Conservation (phyloP, 495 filamentous ascomycete species). For the Podospora pseudocomata region DNA sequence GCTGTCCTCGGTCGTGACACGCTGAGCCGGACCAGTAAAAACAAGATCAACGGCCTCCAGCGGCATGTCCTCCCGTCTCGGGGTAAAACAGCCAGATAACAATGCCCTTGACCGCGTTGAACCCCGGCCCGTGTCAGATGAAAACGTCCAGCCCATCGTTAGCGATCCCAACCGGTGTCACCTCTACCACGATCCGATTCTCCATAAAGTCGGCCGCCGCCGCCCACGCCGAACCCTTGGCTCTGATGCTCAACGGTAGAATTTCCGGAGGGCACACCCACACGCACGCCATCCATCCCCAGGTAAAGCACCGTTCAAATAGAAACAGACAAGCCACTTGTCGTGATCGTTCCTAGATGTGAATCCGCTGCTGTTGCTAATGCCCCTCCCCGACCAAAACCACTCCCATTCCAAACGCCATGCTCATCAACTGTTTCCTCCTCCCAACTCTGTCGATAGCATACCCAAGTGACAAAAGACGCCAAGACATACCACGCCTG, state of each 20-base stretch:
- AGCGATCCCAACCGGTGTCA: constrained; percentile 45
- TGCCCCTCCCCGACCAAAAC: constrained; percentile 33
- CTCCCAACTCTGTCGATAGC: constrained; percentile 53
- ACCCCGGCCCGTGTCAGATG: constrained; percentile 50
- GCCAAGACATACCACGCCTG: constrained; percentile 38
- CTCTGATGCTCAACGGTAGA: constrained; percentile 60
- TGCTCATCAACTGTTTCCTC: constrained; percentile 47
- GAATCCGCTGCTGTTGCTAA: constrained; percentile 37
- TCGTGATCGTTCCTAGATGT: constrained; percentile 34
- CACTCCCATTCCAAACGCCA: constrained; percentile 43
- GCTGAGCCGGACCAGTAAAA: constrained; percentile 29
- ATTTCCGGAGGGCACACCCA: constrained; percentile 61
- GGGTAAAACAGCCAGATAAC: constrained; percentile 62
- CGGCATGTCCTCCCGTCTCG: constrained; percentile 51
- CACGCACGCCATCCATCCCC: constrained; percentile 40
- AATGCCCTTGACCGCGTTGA: constrained; percentile 57
- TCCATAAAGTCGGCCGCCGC: constrained; percentile 59
- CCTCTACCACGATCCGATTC: constrained; percentile 48
- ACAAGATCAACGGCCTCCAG: constrained; percentile 50
- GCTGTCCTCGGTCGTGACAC: not conserved
- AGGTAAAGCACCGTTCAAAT: constrained; percentile 43
- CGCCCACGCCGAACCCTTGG: constrained; percentile 62
- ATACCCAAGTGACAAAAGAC: constrained; percentile 40
- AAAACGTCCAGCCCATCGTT: constrained; percentile 47
- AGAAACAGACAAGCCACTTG: constrained; percentile 40